Conservation (phyloP, 805 yeast species). For the Barnettozyma pratensis region DNA sequence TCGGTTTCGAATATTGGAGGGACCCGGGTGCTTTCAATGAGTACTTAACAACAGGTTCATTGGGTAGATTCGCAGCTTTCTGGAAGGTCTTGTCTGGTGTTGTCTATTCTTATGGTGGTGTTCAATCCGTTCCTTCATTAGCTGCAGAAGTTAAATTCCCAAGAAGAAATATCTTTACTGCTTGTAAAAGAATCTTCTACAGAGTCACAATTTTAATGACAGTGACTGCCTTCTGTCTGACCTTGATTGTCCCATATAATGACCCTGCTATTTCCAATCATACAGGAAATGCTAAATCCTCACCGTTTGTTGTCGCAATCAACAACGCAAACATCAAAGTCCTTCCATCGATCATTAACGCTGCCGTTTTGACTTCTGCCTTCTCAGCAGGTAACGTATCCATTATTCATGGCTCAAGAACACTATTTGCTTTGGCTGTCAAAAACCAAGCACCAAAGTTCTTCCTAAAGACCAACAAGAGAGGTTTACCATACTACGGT, state of each 20-base stretch:
- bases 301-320: slow-evolving; percentile 37
- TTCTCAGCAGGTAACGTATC: slow-evolving; percentile 33
- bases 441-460: slow-evolving; percentile 33
- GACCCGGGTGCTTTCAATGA: slow-evolving; percentile 12
- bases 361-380: slow-evolving; percentile 34
- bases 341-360: slow-evolving; percentile 33
- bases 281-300: slow-evolving; percentile 28
- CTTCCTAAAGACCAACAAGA: slow-evolving; percentile 27
- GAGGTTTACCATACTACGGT: slow-evolving; percentile 31
- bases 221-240: slow-evolving; percentile 26
- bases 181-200: slow-evolving; percentile 28
- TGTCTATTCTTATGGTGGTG: slow-evolving; percentile 34
- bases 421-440: slow-evolving; percentile 31
- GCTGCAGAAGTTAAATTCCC: slow-evolving; percentile 33
- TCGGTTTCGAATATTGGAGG: slow-evolving; percentile 31
- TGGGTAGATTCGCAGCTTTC: slow-evolving; percentile 27
- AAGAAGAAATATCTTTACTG: slow-evolving; percentile 28
- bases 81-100: slow-evolving; percentile 34
- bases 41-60: slow-evolving; percentile 14
- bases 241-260: slow-evolving; percentile 29
- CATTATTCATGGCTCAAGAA: slow-evolving; percentile 28
- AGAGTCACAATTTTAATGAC: slow-evolving; percentile 28
- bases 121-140: slow-evolving; percentile 44
- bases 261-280: slow-evolving; percentile 25
- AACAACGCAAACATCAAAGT: slow-evolving; percentile 41